Conservation (phyloP, 1,139 yeast genomes). For the Taiozyma sp. region DNA sequence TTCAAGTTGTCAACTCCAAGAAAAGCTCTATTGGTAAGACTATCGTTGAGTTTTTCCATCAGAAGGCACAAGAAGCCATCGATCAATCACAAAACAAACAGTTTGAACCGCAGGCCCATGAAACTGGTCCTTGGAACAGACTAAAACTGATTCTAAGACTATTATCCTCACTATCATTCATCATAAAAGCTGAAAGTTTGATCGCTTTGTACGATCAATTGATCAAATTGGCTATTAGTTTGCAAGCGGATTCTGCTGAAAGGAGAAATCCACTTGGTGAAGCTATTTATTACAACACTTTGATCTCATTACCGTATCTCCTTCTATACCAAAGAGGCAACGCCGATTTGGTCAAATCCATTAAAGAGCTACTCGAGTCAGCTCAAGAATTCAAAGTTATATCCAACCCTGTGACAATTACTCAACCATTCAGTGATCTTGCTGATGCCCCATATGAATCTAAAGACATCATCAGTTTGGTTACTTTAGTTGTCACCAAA, state of each 20-base stretch:
- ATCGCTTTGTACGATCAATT: constrained; percentile 50
- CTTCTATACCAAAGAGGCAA: constrained; percentile 34
- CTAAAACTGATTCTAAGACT: constrained; percentile 70
- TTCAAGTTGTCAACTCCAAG: constrained; percentile 63
- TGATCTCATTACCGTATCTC: constrained; percentile 68
- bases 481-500: constrained; percentile 49
- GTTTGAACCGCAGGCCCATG: constrained; percentile 27
- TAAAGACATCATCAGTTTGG: constrained; percentile 44
- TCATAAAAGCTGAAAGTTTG: constrained; percentile 50
- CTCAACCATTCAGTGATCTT: constrained; percentile 39
- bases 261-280: constrained; percentile 60
- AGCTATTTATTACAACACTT: constrained; percentile 58
- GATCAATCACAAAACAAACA: constrained; percentile 28
- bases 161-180: constrained; percentile 59
- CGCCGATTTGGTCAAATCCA: constrained; percentile 21
- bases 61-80: constrained; percentile 52
- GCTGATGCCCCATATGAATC: constrained; percentile 50
- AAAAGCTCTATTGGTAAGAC: constrained; percentile 67
- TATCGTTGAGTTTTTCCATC: constrained; percentile 65
- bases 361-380: constrained; percentile 40
- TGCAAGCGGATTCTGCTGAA: constrained; percentile 38
- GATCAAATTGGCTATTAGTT: constrained; percentile 49
- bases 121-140: constrained; percentile 68
- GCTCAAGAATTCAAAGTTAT: constrained; percentile 32
- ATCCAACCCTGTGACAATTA: constrained; percentile 20